Evolutionary conservation across 768 basidiomycete genomes (phyloP).

Genomic region (Strobilomyces confusus): DNA sequence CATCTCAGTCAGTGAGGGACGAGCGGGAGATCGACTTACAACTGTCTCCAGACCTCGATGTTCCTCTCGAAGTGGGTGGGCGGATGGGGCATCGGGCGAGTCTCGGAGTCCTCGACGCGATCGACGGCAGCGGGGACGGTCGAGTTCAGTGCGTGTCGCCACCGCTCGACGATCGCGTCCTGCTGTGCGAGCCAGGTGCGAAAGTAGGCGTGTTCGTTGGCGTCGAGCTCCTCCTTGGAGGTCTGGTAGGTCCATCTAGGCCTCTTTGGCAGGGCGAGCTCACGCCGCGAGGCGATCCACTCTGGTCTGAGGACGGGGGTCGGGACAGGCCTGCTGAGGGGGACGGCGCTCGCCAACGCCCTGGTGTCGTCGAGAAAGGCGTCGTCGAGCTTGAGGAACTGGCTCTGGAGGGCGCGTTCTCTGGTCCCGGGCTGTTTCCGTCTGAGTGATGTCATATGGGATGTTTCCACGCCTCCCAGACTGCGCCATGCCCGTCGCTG

Average conservation of each 20-base stretch:
- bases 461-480: conserved; percentile 13
- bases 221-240: conserved; percentile 85
- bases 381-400: conserved; percentile 60
- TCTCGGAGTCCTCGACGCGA: conserved; percentile 13
- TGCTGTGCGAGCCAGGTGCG: conserved; percentile 71
- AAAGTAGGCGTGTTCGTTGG: conserved; percentile 84
- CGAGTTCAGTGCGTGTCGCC: conserved; percentile 37
- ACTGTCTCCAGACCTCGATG: conserved; percentile 91
- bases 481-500: conserved; percentile 6
- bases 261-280: conserved; percentile 46
- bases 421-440: conserved; percentile 36
- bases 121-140: too few species aligned
- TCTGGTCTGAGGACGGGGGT: conserved; percentile 29
- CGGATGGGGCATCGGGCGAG: conserved; percentile 49
- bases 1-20: not conserved
- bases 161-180: conserved; percentile 51
- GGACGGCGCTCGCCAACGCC: conserved; percentile 47
- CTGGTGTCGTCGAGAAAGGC: conserved; percentile 60
- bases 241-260: conserved; percentile 88
- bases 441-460: conserved; percentile 10
- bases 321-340: conserved; percentile 56
- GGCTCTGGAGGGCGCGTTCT: conserved; percentile 59
- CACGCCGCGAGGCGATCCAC: conserved; percentile 1
- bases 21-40: conserved; percentile 46
- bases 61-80: conserved; percentile 87